Evolutionary conservation across 1,139 yeast genomes (phyloP), one percentile per base, ranked within the genome.

Genomic region (Sugiyamaella grinbergsii): DNA sequence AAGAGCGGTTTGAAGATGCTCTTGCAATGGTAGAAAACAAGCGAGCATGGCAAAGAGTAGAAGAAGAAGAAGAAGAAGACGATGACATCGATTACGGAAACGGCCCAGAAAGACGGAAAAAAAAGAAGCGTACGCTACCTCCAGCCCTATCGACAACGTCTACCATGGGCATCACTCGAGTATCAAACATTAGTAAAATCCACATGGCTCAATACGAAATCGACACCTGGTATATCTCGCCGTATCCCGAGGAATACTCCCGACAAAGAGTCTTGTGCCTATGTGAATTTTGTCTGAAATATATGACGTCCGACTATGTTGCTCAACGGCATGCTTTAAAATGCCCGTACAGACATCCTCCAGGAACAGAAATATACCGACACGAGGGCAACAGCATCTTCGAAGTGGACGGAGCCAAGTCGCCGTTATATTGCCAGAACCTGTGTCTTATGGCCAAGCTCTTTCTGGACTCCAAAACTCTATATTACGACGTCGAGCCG

Each of bases 401-500:
- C 81, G 98, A 93, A 67, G 85, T 93, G 18, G 98, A 93, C 65
- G 98, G 98, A 0, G 75, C 94, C 40, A 86, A 85, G 58, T 83
- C 86, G 60, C 83, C 85, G 73, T 76, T 60, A 33, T 93, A 86
- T 66, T 91, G 98, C 67, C 96, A 90, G 65, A 90, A 89, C 65
- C 70, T 93, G 50, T 93, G 98, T 71, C 73, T 93, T 42, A 69
- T 93, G 56, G 96, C 98, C 1, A 93, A 93, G 65, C 72, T 91
- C 53, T 93, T 91, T 62, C 74, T 93, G 46, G 90, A 90, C 68
- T 88, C 96, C 6, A 93, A 93, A 64, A 90, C 98, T 0, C 72
- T 93, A 45, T 90, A 90, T 64, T 90, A 90, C 65, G 98, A 91
- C 63, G 98, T 93, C 34, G 97, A 91, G 63, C 97, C 98, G 0